These are phyloP conservation scores for Fusarium nygamai DNA, from an alignment of 2,329 filamentous ascomycete species.

Conservation along the genomic window DNA sequence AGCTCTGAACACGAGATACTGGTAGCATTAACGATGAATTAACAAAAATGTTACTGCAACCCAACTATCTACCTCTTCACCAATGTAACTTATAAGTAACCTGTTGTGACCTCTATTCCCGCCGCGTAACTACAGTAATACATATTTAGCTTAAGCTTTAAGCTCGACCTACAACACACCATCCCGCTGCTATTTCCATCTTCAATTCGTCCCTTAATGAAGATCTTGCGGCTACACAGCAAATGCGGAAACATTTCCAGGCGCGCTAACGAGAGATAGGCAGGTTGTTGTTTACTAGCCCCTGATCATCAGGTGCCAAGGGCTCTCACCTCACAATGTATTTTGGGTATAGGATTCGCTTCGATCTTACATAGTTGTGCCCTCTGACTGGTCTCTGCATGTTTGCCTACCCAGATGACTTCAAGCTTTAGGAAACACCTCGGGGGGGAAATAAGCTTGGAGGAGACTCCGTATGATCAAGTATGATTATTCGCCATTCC, in stretches of 20 bases:
- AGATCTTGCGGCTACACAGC: background rate
- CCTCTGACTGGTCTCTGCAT: background rate
- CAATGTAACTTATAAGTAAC: background rate
- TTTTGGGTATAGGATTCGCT: constrained; percentile 14
- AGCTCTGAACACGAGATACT: background rate
- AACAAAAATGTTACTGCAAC: background rate
- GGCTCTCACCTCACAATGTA: background rate
- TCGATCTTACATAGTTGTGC: background rate
- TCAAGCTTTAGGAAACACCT: background rate
- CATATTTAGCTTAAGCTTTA: background rate
- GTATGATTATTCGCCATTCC: background rate
- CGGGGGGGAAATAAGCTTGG: background rate
- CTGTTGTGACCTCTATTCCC: background rate
- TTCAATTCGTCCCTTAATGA: background rate
- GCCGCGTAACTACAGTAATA: background rate
- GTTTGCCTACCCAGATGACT: background rate
- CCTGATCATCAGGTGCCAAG: constrained; percentile 5
- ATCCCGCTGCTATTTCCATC: constrained; percentile 5
- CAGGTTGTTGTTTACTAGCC: constrained; percentile 5
- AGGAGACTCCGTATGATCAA: background rate
- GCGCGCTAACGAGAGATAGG: constrained; percentile 16
- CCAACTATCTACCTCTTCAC: background rate
- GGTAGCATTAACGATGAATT: background rate
- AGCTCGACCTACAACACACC: background rate
- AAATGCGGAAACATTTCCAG: background rate